A percentile compares a stretch with the other conserved stretches of the same genome.
These are phyloP conservation scores for Malus sylvestris DNA, from an alignment of 306 rosid genomes.

Conservation along the genomic window DNA sequence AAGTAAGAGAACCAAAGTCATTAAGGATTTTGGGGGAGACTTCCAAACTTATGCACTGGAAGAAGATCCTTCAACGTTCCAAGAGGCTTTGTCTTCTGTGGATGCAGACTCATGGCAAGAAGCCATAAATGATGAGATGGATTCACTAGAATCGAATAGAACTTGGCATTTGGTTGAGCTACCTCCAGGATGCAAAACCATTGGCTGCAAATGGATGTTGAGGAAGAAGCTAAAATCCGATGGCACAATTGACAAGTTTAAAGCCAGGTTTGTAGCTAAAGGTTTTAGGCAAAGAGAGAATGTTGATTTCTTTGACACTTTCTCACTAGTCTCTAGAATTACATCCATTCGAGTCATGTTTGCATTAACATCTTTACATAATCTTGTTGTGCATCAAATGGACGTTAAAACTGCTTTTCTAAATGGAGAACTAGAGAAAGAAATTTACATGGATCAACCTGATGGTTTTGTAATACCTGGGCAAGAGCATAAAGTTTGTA, in stretches of 20 bases:
- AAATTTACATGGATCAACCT: not conserved
- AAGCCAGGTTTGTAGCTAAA: not conserved
- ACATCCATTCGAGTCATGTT: no score
- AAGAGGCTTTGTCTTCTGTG: slow-evolving; percentile 10
- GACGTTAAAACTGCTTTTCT: no score
- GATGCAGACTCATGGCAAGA: not conserved
- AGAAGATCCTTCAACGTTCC: not conserved
- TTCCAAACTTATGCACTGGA: not conserved
- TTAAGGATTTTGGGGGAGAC: not conserved
- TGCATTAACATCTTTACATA: no score
- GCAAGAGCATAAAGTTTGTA: not conserved
- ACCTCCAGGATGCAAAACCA: not conserved
- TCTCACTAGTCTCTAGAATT: no score
- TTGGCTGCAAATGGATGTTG: not conserved
- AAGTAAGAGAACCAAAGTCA: not conserved
- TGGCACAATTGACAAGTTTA: not conserved
- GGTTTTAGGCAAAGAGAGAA: not conserved
- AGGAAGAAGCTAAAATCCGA: not conserved
- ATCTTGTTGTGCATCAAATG: no score
- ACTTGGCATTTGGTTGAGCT: not conserved
- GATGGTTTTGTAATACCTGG: not conserved
- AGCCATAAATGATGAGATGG: not conserved
- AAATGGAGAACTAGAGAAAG: no score
- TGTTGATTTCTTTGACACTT: not conserved
- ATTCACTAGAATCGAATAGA: not conserved